These are phyloP conservation scores for Pterocarpus macrocarpus DNA, from an alignment of 306 rosid genomes.

Conservation along the genomic window DNA sequence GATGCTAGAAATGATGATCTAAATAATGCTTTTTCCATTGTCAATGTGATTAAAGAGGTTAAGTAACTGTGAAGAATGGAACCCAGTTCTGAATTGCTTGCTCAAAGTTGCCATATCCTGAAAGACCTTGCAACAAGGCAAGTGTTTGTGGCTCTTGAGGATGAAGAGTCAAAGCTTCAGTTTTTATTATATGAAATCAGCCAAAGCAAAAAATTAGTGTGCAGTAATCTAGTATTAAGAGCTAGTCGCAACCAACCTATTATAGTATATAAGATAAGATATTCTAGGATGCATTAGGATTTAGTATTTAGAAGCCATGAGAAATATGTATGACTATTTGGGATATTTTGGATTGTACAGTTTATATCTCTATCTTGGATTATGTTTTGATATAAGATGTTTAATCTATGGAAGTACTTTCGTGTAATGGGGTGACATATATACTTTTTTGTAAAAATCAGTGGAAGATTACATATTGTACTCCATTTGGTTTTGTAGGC, in stretches of 20 bases:
- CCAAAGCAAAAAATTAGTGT: no score
- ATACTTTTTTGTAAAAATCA: slow-evolving; percentile 35
- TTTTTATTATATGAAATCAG: not conserved
- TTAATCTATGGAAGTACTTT: no score
- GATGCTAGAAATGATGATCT: no score
- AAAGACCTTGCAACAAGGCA: not conserved
- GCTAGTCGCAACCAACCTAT: no score
- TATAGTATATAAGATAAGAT: no score
- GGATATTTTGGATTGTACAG: no score
- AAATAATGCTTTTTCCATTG: not conserved
- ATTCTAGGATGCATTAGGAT: no score
- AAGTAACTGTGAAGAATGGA: not conserved
- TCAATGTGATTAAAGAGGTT: not conserved
- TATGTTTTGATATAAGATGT: no score
- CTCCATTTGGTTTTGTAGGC: slow-evolving; percentile 60
- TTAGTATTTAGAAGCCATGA: no score
- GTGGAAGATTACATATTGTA: slow-evolving; percentile 65
- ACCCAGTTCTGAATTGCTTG: not conserved
- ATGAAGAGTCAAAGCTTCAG: not conserved
- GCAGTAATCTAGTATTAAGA: no score
- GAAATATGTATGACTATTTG: no score
- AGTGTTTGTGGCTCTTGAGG: not conserved
- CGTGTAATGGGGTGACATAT: slow-evolving; percentile 18
- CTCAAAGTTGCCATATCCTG: not conserved
- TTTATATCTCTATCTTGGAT: no score